A percentile compares a stretch with the other conserved stretches of the same genome.
phyloP scores from a whole-genome alignment of 768 basidiomycete genomes.

The Boletus patriciae region DNA sequence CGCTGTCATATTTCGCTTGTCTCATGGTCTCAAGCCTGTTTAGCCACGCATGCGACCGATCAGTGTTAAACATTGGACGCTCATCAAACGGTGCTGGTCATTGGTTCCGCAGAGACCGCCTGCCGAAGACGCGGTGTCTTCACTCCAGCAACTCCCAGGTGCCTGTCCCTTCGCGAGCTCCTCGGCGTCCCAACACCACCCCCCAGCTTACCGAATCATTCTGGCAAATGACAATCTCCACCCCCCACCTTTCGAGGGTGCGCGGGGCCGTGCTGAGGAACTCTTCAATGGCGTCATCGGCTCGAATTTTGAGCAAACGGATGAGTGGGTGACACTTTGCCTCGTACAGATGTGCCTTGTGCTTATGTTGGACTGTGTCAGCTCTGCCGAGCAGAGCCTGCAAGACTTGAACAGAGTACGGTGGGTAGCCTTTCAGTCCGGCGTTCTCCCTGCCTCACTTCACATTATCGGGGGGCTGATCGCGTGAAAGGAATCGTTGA shows the following conservation, averaged over 20 bases:
- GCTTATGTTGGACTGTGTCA: no score
- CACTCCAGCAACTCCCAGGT: background rate
- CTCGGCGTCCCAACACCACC: background rate
- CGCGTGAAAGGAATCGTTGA: no score
- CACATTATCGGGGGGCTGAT: no score
- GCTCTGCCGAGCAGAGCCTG: no score
- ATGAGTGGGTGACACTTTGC: no score
- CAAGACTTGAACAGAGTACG: no score
- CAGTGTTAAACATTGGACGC: constrained; percentile 1
- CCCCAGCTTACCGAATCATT: background rate
- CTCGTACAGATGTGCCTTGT: no score
- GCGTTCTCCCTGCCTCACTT: no score
- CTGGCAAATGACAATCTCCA: background rate
- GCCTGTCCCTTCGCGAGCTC: background rate
- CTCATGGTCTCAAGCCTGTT: background rate
- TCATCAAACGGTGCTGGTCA: constrained; percentile 10
- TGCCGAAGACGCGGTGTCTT: background rate
- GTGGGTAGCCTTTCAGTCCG: no score
- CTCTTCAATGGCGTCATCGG: no score
- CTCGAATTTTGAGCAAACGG: no score
- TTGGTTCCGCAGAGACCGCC: background rate
- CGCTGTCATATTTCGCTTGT: background rate
- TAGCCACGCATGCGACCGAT: background rate
- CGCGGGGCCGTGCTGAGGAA: background rate
- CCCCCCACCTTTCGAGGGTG: no score